Percentiles rank a stretch among this genome's conserved stretches.
phyloP scores from a whole-genome alignment of 805 yeast species.

The Barnettozyma pratensis region DNA sequence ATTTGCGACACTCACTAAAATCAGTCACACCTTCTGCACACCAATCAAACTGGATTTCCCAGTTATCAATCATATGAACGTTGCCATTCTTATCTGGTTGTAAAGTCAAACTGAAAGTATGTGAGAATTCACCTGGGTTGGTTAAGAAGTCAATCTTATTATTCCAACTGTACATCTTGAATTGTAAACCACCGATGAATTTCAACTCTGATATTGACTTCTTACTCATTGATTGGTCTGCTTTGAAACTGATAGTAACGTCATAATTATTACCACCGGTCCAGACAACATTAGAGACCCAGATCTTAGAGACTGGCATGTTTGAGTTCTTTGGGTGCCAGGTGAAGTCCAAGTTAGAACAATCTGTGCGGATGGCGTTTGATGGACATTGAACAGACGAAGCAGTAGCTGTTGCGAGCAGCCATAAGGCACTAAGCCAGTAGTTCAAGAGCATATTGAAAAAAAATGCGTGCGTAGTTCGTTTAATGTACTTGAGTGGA shows the following conservation, averaged over 20 bases:
- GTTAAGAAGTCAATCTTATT: constrained; percentile 2
- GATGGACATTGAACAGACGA: background rate
- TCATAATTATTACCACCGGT: constrained; percentile 8
- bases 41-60: constrained; percentile 13
- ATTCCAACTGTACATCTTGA: constrained; percentile 9
- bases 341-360: constrained; percentile 7
- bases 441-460: background rate
- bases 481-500: too few relatives aligned
- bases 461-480: too few relatives aligned
- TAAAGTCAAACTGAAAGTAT: constrained; percentile 6
- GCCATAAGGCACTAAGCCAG: background rate
- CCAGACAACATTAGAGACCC: constrained; percentile 6
- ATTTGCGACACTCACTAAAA: constrained; percentile 13
- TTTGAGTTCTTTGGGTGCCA: constrained; percentile 3
- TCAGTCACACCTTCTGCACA: constrained; percentile 14
- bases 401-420: background rate
- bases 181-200: constrained; percentile 7
- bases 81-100: background rate
- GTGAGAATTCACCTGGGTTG: constrained; percentile 10
- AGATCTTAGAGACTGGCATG: constrained; percentile 10
- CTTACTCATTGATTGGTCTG: constrained; percentile 5
- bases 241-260: constrained; percentile 7
- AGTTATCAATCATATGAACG: constrained; percentile 8
- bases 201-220: constrained; percentile 10
- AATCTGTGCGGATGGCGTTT: background rate